Percentiles rank a stretch among this genome's conserved stretches.
Conservation (phyloP, 768 basidiomycete species). For the Neoboletus magnificus region DNA sequence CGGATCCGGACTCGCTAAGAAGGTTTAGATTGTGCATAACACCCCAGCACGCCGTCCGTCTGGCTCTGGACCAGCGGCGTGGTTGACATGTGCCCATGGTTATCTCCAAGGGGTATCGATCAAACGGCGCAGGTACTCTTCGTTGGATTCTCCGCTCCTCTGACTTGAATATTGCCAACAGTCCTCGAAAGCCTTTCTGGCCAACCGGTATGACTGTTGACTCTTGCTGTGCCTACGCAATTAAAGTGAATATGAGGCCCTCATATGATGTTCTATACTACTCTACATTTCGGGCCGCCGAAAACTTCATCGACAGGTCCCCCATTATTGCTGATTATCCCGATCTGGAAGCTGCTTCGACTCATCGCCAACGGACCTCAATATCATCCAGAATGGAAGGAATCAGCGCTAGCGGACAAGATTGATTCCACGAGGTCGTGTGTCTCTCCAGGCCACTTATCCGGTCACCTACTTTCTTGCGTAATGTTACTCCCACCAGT, state of each 20-base stretch:
- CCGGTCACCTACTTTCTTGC: conserved; percentile 6
- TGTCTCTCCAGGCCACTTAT: conserved; percentile 9
- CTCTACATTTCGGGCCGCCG: conserved; percentile 3
- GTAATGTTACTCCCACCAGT: conserved; percentile 19
- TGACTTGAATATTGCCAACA: neutral
- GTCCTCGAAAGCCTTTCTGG: neutral
- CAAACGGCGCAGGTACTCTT: neutral
- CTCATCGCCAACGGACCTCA: conserved; percentile 8
- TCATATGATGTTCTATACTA: neutral
- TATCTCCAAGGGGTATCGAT: conserved; percentile 15
- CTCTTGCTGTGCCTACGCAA: neutral
- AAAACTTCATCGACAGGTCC: conserved; percentile 1
- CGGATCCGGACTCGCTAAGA: neutral
- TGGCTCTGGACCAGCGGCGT: conserved; percentile 5
- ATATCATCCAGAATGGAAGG: conserved; percentile 23
- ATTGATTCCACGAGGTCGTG: conserved; percentile 21
- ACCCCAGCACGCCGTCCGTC: neutral
- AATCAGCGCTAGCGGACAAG: conserved; percentile 1
- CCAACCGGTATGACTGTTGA: neutral
- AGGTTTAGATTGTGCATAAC: neutral
- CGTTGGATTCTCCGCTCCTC: neutral
- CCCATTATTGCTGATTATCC: neutral
- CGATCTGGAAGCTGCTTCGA: conserved; percentile 9
- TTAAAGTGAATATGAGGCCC: neutral
- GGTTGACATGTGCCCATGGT: conserved; percentile 13